These are phyloP conservation scores for Microcos paniculata DNA, from an alignment of 345 rosid genomes.

Conservation along the genomic window DNA sequence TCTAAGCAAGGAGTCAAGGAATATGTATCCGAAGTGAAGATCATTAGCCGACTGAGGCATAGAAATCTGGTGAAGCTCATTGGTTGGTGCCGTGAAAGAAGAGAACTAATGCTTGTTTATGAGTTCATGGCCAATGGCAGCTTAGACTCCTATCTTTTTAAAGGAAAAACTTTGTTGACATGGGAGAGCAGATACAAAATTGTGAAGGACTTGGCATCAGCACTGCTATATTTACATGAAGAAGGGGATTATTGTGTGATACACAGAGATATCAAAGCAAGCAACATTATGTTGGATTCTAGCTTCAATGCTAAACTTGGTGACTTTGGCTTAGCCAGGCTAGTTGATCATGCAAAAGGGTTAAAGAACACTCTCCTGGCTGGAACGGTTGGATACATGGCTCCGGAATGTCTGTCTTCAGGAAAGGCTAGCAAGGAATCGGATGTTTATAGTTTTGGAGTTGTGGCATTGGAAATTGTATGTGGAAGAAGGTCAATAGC, in stretches of 20 bases:
- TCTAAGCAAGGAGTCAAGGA: slow-evolving; percentile 24
- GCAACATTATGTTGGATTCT: slow-evolving; percentile 32
- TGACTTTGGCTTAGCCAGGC: slow-evolving; percentile 36
- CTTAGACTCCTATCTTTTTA: slow-evolving; percentile 35
- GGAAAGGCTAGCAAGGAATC: slow-evolving; percentile 24
- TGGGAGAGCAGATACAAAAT: slow-evolving; percentile 26
- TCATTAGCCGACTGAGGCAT: slow-evolving; percentile 34
- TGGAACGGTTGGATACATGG: slow-evolving; percentile 24
- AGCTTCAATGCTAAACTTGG: slow-evolving; percentile 34
- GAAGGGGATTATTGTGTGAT: slow-evolving; percentile 25
- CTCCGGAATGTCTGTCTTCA: slow-evolving; percentile 14
- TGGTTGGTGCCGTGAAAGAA: slow-evolving; percentile 51
- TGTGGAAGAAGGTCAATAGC: slow-evolving; percentile 25
- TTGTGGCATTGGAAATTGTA: slow-evolving; percentile 30
- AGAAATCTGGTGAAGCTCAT: slow-evolving; percentile 40
- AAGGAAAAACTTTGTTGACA: slow-evolving; percentile 13
- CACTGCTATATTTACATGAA: slow-evolving; percentile 27
- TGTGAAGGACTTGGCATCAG: slow-evolving; percentile 27
- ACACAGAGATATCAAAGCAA: slow-evolving; percentile 34
- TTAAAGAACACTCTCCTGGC: no score
- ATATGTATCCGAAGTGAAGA: slow-evolving; percentile 15
- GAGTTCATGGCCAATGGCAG: slow-evolving; percentile 42
- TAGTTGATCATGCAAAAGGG: slow-evolving; percentile 25
- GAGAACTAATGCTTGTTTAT: slow-evolving; percentile 40
- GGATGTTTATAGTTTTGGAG: slow-evolving; percentile 22